phyloP scores from a whole-genome alignment of 257 asterid genomes.

The Primulina huaijiensis region DNA sequence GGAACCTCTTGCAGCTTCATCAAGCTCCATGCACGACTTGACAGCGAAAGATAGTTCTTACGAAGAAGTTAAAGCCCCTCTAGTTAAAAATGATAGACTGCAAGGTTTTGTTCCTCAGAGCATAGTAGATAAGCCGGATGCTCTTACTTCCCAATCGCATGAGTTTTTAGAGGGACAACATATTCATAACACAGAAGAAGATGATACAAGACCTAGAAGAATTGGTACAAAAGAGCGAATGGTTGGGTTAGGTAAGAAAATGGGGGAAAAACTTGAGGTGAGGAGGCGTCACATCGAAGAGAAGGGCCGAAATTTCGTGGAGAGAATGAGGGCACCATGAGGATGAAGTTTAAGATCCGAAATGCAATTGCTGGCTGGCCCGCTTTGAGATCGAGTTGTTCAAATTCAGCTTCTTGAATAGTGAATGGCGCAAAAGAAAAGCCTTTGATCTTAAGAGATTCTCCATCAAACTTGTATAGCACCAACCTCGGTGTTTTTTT shows the following conservation, averaged over 20 bases:
- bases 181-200: slow-evolving; percentile 42
- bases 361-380: slow-evolving; percentile 13
- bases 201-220: slow-evolving; percentile 44
- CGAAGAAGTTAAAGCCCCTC: slow-evolving; percentile 46
- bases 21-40: slow-evolving; percentile 31
- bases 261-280: slow-evolving; percentile 88
- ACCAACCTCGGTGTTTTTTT: not conserved
- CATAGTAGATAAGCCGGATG: slow-evolving; percentile 33
- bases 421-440: not conserved
- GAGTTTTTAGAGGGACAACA: slow-evolving; percentile 32
- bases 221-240: slow-evolving; percentile 61
- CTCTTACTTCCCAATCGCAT: slow-evolving; percentile 34
- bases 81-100: slow-evolving; percentile 38
- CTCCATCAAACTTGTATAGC: not conserved
- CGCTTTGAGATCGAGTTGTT: not conserved
- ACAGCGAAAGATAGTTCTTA: slow-evolving; percentile 22
- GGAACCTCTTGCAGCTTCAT: slow-evolving; percentile 31
- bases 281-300: slow-evolving; percentile 82
- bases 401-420: not conserved
- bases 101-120: slow-evolving; percentile 33
- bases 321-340: slow-evolving; percentile 72
- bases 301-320: slow-evolving; percentile 69
- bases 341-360: slow-evolving; percentile 13
- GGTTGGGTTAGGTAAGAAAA: slow-evolving; percentile 81
- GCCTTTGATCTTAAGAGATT: not conserved